Conservation (phyloP, 2,329 filamentous ascomycete genomes). For the Exutisphaerella laricina region DNA sequence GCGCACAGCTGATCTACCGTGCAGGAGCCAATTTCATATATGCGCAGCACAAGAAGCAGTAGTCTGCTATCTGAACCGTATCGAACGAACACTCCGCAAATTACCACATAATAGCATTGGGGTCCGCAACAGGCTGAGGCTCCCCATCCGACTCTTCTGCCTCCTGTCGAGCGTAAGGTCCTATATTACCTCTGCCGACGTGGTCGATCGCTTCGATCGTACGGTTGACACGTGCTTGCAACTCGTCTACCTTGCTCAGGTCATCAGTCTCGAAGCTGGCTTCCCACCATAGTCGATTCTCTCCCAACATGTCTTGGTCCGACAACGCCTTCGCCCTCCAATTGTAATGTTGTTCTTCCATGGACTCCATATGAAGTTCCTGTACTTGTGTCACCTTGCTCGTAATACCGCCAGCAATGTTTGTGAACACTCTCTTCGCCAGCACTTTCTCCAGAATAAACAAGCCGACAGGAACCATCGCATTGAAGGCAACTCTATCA, state of each 20-base stretch:
- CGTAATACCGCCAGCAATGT: conserved; percentile 6
- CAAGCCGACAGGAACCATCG: background rate
- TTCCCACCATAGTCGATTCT: conserved; percentile 19
- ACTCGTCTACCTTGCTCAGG: conserved; percentile 10
- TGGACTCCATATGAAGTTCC: conserved; percentile 7
- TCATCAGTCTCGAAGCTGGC: conserved; percentile 16
- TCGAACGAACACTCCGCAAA: too few relatives aligned
- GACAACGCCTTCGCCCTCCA: conserved; percentile 10
- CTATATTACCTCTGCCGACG: conserved; percentile 14
- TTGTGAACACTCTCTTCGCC: conserved; percentile 12
- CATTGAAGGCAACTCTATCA: conserved; percentile 12
- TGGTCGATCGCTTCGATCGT: conserved; percentile 16
- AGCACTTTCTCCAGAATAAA: conserved; percentile 12
- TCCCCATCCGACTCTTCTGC: too few relatives aligned
- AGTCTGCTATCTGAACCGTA: too few relatives aligned
- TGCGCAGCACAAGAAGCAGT: conserved; percentile 47
- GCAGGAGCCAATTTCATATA: conserved; percentile 44
- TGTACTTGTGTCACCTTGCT: conserved; percentile 13
- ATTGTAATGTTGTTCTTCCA: conserved; percentile 11
- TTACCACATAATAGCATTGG: too few relatives aligned
- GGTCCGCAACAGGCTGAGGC: too few relatives aligned
- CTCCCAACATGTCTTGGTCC: conserved; percentile 13
- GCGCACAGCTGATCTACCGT: too few relatives aligned
- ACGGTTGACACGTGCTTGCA: conserved; percentile 14
- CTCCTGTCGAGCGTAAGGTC: conserved; percentile 4